Percentiles rank a stretch among this genome's conserved stretches.
These are phyloP conservation scores for Porphyrellus cyaneotinctus DNA, from an alignment of 768 basidiomycete species.

Conservation along the genomic window DNA sequence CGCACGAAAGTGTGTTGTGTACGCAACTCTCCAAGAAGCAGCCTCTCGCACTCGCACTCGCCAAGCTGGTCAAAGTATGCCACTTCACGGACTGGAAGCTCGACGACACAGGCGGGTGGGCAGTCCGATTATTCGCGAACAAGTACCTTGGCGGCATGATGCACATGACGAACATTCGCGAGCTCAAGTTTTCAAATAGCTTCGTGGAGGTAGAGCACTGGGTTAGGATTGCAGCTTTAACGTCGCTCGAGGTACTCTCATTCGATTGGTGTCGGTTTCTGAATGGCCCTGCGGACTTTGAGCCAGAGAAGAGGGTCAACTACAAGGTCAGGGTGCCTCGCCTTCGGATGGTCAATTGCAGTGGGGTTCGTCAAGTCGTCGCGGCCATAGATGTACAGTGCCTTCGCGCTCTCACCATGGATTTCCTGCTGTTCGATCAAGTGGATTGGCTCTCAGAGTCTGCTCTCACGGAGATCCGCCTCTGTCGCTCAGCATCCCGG, in stretches of 20 bases:
- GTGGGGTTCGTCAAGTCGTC: background rate
- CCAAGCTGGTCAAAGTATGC: conserved; percentile 28
- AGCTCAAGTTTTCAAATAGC: conserved; percentile 8
- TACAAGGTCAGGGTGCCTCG: conserved; percentile 1
- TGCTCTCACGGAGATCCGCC: conserved; percentile 2
- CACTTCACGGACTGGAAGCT: conserved; percentile 3
- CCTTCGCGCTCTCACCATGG: background rate
- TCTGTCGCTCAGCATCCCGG: background rate
- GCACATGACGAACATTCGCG: conserved; percentile 18
- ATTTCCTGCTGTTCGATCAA: background rate
- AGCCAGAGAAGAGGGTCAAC: background rate
- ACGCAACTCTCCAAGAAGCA: conserved; percentile 23
- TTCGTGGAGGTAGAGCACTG: conserved; percentile 15
- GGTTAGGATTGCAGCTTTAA: conserved; percentile 7
- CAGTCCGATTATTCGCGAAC: background rate
- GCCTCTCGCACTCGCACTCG: conserved; percentile 29
- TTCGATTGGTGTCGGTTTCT: conserved; percentile 7
- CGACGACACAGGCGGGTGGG: background rate
- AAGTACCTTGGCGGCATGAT: conserved; percentile 13
- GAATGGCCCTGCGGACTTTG: background rate
- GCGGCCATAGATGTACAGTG: background rate
- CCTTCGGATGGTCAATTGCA: background rate
- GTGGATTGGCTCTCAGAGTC: background rate
- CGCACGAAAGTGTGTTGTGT: conserved; percentile 20
- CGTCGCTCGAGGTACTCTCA: conserved; percentile 14